These are phyloP conservation scores for Rhipidocladum racemiflorum DNA, from an alignment of 176 grass and related monocot species.

Conservation along the genomic window DNA sequence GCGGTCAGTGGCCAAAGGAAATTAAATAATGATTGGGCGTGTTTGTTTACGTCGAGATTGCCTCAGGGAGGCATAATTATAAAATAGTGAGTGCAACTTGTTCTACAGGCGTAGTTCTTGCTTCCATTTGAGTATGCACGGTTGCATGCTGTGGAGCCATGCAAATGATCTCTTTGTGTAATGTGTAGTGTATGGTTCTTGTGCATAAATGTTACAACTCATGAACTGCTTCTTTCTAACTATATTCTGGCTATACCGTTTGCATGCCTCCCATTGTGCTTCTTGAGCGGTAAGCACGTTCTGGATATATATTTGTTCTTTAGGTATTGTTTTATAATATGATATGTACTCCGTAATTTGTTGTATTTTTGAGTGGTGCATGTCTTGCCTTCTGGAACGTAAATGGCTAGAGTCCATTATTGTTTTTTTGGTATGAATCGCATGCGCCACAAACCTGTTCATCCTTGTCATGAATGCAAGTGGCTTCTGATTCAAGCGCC, in stretches of 20 bases:
- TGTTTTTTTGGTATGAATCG: too few relatives aligned
- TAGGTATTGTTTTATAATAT: too few relatives aligned
- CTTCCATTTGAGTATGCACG: not conserved
- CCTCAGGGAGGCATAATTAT: not conserved
- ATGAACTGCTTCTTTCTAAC: not conserved
- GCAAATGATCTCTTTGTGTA: not conserved
- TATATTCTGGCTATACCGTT: not conserved
- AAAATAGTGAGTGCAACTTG: not conserved
- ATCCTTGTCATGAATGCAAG: too few relatives aligned
- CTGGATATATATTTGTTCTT: too few relatives aligned
- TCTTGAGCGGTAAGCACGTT: not conserved
- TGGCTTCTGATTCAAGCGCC: too few relatives aligned
- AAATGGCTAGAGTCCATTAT: too few relatives aligned
- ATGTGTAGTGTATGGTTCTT: not conserved
- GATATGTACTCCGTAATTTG: too few relatives aligned
- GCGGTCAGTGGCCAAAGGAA: not conserved
- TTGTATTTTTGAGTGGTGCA: too few relatives aligned
- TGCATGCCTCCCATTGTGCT: not conserved
- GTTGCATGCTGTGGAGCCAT: not conserved
- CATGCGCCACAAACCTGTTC: too few relatives aligned
- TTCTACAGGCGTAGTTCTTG: too few relatives aligned
- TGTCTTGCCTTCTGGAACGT: too few relatives aligned
- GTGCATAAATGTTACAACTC: not conserved
- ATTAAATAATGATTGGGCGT: not conserved
- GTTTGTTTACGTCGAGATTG: constrained; percentile 30